Evolutionary conservation across 2,329 filamentous ascomycete species (phyloP).

Genomic region (Cercospora beticola): DNA sequence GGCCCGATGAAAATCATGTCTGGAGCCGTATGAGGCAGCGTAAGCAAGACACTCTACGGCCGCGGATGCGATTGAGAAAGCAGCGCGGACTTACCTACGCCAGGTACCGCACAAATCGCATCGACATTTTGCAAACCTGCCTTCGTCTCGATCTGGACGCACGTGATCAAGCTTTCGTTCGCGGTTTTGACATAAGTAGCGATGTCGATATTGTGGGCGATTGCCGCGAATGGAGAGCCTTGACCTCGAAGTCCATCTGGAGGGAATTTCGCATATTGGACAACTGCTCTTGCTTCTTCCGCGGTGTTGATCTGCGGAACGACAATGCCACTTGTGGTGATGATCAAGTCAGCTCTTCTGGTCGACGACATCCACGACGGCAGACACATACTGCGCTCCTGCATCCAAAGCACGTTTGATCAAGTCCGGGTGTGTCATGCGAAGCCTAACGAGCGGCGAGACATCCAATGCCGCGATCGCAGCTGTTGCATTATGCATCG

Average conservation of each 20-base stretch:
- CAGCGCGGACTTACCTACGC: slow-evolving; percentile 43
- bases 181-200: slow-evolving; percentile 53
- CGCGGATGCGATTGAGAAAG: neutral
- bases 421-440: slow-evolving; percentile 58
- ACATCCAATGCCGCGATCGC: slow-evolving; percentile 44
- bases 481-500: slow-evolving; percentile 56
- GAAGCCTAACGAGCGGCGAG: slow-evolving; percentile 47
- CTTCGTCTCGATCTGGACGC: slow-evolving; percentile 49
- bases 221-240: slow-evolving; percentile 56
- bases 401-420: slow-evolving; percentile 59
- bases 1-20: slow-evolving; percentile 52
- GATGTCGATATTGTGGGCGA: slow-evolving; percentile 52
- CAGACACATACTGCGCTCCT: slow-evolving; percentile 47
- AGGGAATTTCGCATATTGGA: slow-evolving; percentile 55
- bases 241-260: slow-evolving; percentile 54
- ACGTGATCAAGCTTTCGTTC: slow-evolving; percentile 52
- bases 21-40: neutral
- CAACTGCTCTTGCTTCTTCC: slow-evolving; percentile 44
- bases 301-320: slow-evolving; percentile 49
- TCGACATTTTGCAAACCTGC: slow-evolving; percentile 43
- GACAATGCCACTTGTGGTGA: slow-evolving; percentile 39
- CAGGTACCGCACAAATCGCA: slow-evolving; percentile 52
- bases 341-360: neutral
- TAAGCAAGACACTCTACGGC: neutral
- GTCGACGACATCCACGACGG: neutral